phyloP scores from a whole-genome alignment of 2,329 filamentous ascomycete species.

The Lecanicillium sp. region DNA sequence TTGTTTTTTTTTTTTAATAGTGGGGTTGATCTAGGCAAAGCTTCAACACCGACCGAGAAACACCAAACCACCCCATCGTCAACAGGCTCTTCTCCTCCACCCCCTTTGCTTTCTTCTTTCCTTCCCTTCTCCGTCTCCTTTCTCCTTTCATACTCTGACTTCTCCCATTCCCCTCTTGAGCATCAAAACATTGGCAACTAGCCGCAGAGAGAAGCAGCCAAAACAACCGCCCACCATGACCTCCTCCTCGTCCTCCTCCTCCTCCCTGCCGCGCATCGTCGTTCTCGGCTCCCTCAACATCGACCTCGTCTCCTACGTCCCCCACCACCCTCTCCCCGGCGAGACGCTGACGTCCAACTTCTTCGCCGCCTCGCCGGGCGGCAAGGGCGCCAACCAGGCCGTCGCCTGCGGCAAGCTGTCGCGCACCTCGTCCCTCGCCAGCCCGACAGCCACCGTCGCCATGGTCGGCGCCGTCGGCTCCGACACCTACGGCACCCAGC shows the following conservation, averaged over 20 bases:
- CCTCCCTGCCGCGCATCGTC: slow-evolving; percentile 50
- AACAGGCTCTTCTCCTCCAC: too few species aligned
- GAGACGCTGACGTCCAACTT: slow-evolving; percentile 78
- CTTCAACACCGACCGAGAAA: too few species aligned
- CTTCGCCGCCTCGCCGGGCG: slow-evolving; percentile 76
- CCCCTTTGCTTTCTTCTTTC: neutral
- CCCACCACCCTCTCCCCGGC: slow-evolving; percentile 73
- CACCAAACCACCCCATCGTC: too few species aligned
- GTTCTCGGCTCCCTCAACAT: slow-evolving; percentile 91
- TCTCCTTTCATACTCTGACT: neutral
- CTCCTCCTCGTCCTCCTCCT: slow-evolving; percentile 11
- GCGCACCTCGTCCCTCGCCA: slow-evolving; percentile 32
- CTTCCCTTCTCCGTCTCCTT: neutral
- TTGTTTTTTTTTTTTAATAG: too few species aligned
- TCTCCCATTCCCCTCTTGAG: neutral
- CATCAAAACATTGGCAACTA: neutral
- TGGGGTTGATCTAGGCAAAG: too few species aligned
- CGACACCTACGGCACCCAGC: slow-evolving; percentile 55
- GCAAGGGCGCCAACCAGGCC: slow-evolving; percentile 94
- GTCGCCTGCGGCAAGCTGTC: slow-evolving; percentile 82
- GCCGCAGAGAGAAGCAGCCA: neutral
- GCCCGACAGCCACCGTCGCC: slow-evolving; percentile 39
- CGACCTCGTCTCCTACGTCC: slow-evolving; percentile 83
- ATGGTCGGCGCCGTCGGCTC: slow-evolving; percentile 71
- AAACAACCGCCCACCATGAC: slow-evolving; percentile 11